phyloP scores from a whole-genome alignment of 305 asterid genomes.

The Fraxinus velutina region DNA sequence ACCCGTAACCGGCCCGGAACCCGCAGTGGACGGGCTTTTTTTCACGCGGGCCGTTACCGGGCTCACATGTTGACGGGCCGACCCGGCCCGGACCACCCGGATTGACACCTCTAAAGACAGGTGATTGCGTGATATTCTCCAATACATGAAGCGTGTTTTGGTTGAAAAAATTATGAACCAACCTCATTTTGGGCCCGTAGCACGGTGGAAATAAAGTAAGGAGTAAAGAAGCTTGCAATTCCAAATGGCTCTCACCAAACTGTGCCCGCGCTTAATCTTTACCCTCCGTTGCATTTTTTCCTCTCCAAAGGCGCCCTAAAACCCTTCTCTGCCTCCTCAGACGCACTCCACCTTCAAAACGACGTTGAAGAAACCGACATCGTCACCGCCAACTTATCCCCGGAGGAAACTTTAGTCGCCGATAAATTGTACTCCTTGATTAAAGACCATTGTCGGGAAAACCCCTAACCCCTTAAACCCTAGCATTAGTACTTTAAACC shows the following conservation, averaged over 20 bases:
- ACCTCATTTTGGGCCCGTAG: no score
- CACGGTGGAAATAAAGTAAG: no score
- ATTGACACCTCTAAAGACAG: no score
- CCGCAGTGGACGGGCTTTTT: no score
- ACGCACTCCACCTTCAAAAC: conserved; percentile 8
- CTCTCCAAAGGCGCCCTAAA: conserved; percentile 22
- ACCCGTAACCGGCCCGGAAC: no score
- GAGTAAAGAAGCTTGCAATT: conserved; percentile 18
- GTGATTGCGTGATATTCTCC: no score
- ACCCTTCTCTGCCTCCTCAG: conserved; percentile 24
- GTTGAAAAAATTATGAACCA: no score
- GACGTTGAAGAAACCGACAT: background rate
- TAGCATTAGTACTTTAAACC: conserved; percentile 35
- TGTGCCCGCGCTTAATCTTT: conserved; percentile 17
- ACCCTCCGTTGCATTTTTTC: conserved; percentile 14
- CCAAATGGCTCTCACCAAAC: conserved; percentile 40
- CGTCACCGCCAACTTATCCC: conserved; percentile 26
- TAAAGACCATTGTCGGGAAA: conserved; percentile 64
- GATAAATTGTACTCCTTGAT: conserved; percentile 52
- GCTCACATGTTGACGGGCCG: no score
- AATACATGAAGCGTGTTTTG: no score
- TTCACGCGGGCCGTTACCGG: no score
- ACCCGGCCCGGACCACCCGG: no score
- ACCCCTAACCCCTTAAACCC: conserved; percentile 44
- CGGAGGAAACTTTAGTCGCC: conserved; percentile 40